Base-by-base conservation (phyloP, 2,329 filamentous ascomycete species). In the Cercospora brassicicola region DNA sequence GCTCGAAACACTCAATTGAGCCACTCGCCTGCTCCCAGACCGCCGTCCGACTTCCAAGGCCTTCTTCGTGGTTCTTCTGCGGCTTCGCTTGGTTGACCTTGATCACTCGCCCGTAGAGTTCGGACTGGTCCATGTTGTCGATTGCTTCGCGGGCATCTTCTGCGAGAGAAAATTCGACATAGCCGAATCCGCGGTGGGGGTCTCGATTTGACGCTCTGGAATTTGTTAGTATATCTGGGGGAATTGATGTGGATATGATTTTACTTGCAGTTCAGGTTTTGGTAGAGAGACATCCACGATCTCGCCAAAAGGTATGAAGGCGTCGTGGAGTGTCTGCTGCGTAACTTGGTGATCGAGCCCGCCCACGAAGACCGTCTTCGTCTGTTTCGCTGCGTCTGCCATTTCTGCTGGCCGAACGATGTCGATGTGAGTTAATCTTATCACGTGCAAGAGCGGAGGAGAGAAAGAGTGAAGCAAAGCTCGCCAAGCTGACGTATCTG, bases 121-220 rank as follows among this genome's bases (percentile, higher is more conserved):
- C 94, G 69, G 94, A 91, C 79, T 97, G 93, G 78, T 99, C 93
- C 94, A 99, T 98, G 78, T 99, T 99, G 84, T 98, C 93, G 79
- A 99, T 97, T 61, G 95, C 95, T 81, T 98, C 94, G 76, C 90
- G 90, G 30, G 94, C 94, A 81, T 99, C 95, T 66, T 90, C 88
- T 11, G 89, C 86, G 66, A 93, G 87, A 75, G 97, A 93, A 77
- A 92, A 99, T 78, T 99, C 95, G 61, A 99, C 92, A 78, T 99
- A 98, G 67, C 94, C 95, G 80, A 98, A 99, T 0, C 96, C 95
- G 62, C 94, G 87, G 79, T 99, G 95, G 31, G 89, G 83, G 48
- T 96, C 92, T 59, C 86, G 88, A 6, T 91, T 88, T 70, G 92
- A 93, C 72, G 91, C 63, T 60, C 76, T 77, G 65, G 4, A 33